Evolutionary conservation across 805 yeast genomes (phyloP).

Genomic region (Candida maesae): DNA sequence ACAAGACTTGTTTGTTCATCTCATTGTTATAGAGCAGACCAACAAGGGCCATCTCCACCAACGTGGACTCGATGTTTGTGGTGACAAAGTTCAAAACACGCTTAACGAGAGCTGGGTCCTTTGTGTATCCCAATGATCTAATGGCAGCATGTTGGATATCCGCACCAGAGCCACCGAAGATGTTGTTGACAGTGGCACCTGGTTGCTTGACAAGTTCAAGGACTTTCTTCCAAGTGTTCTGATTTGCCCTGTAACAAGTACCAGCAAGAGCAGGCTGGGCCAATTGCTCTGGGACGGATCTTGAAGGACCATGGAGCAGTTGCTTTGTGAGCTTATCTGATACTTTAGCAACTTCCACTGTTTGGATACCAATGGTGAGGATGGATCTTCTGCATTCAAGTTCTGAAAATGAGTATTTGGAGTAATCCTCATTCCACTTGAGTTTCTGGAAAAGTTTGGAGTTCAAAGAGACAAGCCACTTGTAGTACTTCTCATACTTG

Average conservation of each 20-base stretch:
- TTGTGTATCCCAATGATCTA: conserved; percentile 49
- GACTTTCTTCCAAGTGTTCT: conserved; percentile 56
- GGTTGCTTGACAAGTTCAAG: conserved; percentile 50
- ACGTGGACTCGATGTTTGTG: conserved; percentile 50
- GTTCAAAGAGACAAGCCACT: conserved; percentile 18
- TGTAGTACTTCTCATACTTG: conserved; percentile 7
- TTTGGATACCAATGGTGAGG: conserved; percentile 35
- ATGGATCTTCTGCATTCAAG: conserved; percentile 41
- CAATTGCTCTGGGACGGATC: conserved; percentile 49
- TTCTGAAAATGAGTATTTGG: conserved; percentile 37
- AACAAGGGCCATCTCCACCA: conserved; percentile 54
- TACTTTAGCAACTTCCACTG: conserved; percentile 26
- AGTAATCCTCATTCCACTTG: conserved; percentile 38
- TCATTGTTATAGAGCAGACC: conserved; percentile 44
- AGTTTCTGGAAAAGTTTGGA: conserved; percentile 29
- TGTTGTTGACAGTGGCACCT: conserved; percentile 37
- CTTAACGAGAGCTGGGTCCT: conserved; percentile 41
- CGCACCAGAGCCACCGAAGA: conserved; percentile 21
- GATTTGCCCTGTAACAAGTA: conserved; percentile 35
- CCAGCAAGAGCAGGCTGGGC: conserved; percentile 42
- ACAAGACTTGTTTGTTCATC: conserved; percentile 34
- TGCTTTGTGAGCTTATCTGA: conserved; percentile 43
- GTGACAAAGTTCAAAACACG: conserved; percentile 55
- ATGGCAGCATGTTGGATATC: conserved; percentile 56
- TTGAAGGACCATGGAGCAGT: conserved; percentile 48